Evolutionary conservation across 768 basidiomycete genomes (phyloP), one percentile per base, ranked within the genome.

Genomic region (Tylopilus sp.): DNA sequence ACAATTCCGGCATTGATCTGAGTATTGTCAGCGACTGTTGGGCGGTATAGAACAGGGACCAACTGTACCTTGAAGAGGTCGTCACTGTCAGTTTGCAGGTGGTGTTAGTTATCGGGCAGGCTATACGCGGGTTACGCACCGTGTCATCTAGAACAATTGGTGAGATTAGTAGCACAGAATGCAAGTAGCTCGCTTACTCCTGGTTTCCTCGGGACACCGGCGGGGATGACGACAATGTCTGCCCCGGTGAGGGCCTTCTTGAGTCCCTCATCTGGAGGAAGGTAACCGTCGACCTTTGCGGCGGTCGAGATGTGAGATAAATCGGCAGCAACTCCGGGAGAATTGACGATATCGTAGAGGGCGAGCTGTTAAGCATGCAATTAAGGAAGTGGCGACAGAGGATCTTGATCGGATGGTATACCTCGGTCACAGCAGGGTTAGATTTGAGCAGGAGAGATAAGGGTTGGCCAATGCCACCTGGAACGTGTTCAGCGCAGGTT

Each of bases 1-100:
- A 98, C 89, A 68, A 99, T 99, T 42, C 93, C 93, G 50, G 92
- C 97, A 73, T 99, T 99, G 79, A 95, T 97, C 91, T 97, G 63
- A 44, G 6, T 39, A 21, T 15, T 20, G 49, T 57, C 50, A 50
- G 48, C 35, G 25, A 48, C 28, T 8, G 12, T 28, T 40, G 23
- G 22, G 31, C 3, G 7, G 10, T 20, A 21, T 6, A 13, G 12
- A 8, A 40, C 43, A 31, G 8, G n/a, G 39, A 31, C 22, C 11
- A 23, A 41, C 55, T 75, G 53, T 47, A 88, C 92, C 79, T 95
- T 94, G 86, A 98, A 95, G 21, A 95, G 79, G 70, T 97, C 93
- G 70, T 97, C 94, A 71, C 92, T 94, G 63, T 20, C 41, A 20
- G 40, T 55, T 40, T 36, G 31, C 44, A 44, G 25, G n/a, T n/a